Base-by-base conservation (phyloP, 257 asterid species). In the Scutellaria galericulata region DNA sequence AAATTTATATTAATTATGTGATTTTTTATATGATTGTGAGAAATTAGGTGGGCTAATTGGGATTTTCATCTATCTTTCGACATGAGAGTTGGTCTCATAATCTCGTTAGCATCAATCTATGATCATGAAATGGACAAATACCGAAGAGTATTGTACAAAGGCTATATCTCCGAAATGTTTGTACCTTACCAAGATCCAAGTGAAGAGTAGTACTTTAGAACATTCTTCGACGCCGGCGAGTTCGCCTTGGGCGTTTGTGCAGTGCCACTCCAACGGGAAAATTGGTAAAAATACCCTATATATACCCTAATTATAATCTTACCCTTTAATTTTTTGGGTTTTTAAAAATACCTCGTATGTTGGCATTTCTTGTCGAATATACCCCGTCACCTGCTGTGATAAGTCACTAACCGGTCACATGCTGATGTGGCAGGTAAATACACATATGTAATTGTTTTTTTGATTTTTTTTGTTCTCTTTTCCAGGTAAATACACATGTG, bases 131-230 rank as follows among this genome's bases (percentile, higher is more conserved):
- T 60, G 62, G 42, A 68, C 7, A 56, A 70, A 67, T 75, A 58
- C 15, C 74, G 92, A 0, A 41, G 77, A 3, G 92, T 88, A n/a
- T 5, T 86, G 63, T 84, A 86, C 66, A 82, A 79, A 67, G 92
- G 90, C 0, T 86, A 72, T 53, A 5, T 81, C 12, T 88, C 87
- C 0, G 91, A 86, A 67, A 45, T 86, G 11, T 83, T 84, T 72
- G 90, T 86, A 6, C 92, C 95, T 0, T 88, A 86, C 66, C 85
- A 84, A 79, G 92, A 88, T 70, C 20, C 75, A 2, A 71, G 69
- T 0, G 85, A 75, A 62, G 95, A 84, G 24, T 84, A 87, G 88
- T 83, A 83, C 71, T 79, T 14, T 7, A 73, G 81, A 63, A 73
- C 85, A 6, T 83, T 55, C 61, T 58, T 88, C 2, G 90, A 86